phyloP scores from a whole-genome alignment of 2,329 filamentous ascomycete genomes.

The Colletotrichum brevisporum region DNA sequence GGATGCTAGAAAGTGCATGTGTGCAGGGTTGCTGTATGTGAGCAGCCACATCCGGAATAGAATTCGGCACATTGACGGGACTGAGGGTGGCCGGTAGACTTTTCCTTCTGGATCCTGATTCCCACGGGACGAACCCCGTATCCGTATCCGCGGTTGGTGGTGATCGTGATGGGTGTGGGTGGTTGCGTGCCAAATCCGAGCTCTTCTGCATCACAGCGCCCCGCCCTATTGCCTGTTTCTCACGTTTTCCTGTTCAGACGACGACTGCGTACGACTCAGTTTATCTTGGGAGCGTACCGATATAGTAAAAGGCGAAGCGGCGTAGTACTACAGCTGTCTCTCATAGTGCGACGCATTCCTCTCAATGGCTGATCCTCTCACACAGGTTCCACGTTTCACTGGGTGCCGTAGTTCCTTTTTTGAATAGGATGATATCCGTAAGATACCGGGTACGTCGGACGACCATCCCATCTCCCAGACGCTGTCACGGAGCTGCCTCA shows the following conservation, averaged over 20 bases:
- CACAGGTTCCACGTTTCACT: conserved; percentile 13
- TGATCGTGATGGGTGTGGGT: conserved; percentile 6
- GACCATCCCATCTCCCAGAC: conserved; percentile 30
- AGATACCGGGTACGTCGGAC: conserved; percentile 30
- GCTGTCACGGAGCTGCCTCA: conserved; percentile 37
- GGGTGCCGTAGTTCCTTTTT: neutral
- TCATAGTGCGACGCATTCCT: neutral
- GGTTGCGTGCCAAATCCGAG: neutral
- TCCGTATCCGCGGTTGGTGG: conserved; percentile 32
- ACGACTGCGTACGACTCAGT: conserved; percentile 11
- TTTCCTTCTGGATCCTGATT: conserved; percentile 12
- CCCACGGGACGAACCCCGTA: conserved; percentile 36
- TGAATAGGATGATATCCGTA: conserved; percentile 2
- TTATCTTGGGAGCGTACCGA: neutral
- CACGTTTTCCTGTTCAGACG: conserved; percentile 3
- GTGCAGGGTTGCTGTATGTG: neutral
- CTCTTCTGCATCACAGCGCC: neutral
- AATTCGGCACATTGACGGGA: neutral
- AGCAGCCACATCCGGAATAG: neutral
- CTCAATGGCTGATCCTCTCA: neutral
- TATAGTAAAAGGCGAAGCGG: no score
- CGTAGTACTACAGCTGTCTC: neutral
- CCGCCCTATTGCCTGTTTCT: neutral
- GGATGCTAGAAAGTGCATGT: neutral
- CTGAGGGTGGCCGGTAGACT: conserved; percentile 20